phyloP scores from a whole-genome alignment of 768 basidiomycete species.

The Lactarius evosmus region DNA sequence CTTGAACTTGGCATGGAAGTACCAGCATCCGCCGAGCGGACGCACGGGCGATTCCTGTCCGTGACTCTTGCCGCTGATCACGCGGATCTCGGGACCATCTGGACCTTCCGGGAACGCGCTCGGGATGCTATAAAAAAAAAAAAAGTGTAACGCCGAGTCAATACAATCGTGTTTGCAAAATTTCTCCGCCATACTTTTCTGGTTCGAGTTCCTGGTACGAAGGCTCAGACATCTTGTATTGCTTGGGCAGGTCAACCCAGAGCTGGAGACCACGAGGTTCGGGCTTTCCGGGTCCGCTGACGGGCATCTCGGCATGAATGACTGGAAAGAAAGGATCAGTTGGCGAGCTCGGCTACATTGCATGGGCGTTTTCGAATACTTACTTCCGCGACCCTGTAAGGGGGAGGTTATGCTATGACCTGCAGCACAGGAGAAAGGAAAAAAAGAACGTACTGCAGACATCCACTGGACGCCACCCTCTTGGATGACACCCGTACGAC shows the following conservation, averaged over 20 bases:
- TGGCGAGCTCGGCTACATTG: neutral
- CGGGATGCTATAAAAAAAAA: slow-evolving; percentile 53
- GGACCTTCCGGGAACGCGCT: slow-evolving; percentile 67
- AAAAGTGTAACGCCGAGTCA: no score
- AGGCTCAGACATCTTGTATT: slow-evolving; percentile 84
- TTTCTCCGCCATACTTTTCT: slow-evolving; percentile 43
- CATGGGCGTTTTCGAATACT: slow-evolving; percentile 22
- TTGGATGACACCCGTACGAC: slow-evolving; percentile 72
- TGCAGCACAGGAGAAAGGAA: neutral
- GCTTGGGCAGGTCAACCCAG: slow-evolving; percentile 78
- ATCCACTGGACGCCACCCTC: slow-evolving; percentile 95
- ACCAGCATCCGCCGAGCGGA: slow-evolving; percentile 93
- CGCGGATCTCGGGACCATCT: slow-evolving; percentile 68
- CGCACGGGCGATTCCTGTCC: slow-evolving; percentile 85
- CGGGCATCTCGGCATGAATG: slow-evolving; percentile 87
- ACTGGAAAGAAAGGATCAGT: slow-evolving; percentile 33
- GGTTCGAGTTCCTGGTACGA: slow-evolving; percentile 80
- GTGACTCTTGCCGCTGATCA: slow-evolving; percentile 88
- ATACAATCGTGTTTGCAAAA: neutral
- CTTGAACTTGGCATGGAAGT: slow-evolving; percentile 72
- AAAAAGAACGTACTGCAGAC: slow-evolving; percentile 58
- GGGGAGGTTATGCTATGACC: slow-evolving; percentile 1
- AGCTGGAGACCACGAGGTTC: slow-evolving; percentile 84
- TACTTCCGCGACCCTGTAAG: slow-evolving; percentile 54
- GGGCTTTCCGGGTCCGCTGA: slow-evolving; percentile 60